These are phyloP conservation scores for Proliferodiscus dingleyae DNA, from an alignment of 2,329 filamentous ascomycete genomes.

Conservation along the genomic window DNA sequence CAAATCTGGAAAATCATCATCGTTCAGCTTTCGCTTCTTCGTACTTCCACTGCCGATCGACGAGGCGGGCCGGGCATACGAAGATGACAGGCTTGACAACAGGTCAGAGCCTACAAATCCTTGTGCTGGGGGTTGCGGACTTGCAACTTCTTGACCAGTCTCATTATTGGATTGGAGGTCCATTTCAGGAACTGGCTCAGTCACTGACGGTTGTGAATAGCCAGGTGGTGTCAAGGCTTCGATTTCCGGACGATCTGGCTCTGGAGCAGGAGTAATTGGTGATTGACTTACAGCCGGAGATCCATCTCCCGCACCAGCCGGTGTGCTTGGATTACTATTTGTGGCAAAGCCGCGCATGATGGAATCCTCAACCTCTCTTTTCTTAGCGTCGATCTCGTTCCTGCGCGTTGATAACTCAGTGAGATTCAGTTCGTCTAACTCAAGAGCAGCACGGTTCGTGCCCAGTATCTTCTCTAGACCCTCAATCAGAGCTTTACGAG, in stretches of 20 bases:
- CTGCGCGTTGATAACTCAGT: constrained; percentile 62
- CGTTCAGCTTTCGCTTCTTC: constrained; percentile 45
- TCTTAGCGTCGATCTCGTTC: constrained; percentile 70
- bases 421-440: constrained; percentile 63
- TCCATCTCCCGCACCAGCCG: constrained; percentile 43
- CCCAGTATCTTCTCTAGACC: constrained; percentile 80
- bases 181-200: constrained; percentile 30
- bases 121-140: constrained; percentile 12
- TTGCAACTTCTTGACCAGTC: constrained; percentile 3
- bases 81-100: constrained; percentile 34
- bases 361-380: constrained; percentile 81
- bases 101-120: constrained; percentile 34
- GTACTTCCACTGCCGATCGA: constrained; percentile 28
- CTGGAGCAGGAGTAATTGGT: constrained; percentile 44
- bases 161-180: constrained; percentile 36
- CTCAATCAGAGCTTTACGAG: constrained; percentile 69
- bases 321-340: constrained; percentile 46
- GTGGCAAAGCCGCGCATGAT: constrained; percentile 80
- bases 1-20: constrained; percentile 42
- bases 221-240: constrained; percentile 83
- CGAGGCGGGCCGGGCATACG: constrained; percentile 27
- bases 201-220: constrained; percentile 41
- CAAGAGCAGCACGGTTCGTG: constrained; percentile 64
- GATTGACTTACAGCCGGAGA: constrained; percentile 30
- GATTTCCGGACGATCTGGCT: constrained; percentile 71